Conservation (phyloP, 169 alveolate genomes). For the Plasmodium cynomolgi region DNA sequence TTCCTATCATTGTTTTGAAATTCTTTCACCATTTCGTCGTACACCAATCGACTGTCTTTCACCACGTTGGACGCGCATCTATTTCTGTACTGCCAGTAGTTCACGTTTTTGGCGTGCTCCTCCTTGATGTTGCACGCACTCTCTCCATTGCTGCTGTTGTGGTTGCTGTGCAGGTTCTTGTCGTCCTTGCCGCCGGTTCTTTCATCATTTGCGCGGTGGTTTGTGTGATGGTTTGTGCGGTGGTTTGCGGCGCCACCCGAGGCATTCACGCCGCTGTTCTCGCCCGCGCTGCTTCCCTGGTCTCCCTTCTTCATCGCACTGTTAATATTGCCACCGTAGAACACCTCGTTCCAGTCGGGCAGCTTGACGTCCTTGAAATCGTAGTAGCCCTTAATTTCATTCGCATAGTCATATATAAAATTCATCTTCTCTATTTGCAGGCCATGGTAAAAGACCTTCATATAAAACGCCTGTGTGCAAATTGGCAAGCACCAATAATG, state of each 20-base stretch:
- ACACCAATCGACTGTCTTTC: background rate
- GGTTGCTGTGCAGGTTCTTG: background rate
- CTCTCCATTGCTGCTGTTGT: background rate
- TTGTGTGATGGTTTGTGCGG: background rate
- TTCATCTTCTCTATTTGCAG: slow-evolving; percentile 73
- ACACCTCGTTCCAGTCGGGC: slow-evolving; percentile 32
- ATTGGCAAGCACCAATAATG: slow-evolving; percentile 77
- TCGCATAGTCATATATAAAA: slow-evolving; percentile 44
- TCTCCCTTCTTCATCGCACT: slow-evolving; percentile 3
- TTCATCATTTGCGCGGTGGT: background rate
- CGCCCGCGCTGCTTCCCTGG: background rate
- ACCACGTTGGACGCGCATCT: background rate
- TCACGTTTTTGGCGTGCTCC: slow-evolving; percentile 5
- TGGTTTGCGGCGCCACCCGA: background rate
- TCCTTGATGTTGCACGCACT: background rate
- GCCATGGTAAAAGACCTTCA: slow-evolving; percentile 71
- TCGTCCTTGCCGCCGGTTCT: background rate
- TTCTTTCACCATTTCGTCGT: slow-evolving; percentile 29
- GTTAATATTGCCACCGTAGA: slow-evolving; percentile 14
- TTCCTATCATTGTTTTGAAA: slow-evolving; percentile 6
- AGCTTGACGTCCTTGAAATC: slow-evolving; percentile 39
- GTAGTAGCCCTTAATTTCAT: slow-evolving; percentile 41
- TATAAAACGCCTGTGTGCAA: slow-evolving; percentile 60
- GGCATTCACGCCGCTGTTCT: background rate
- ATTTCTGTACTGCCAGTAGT: slow-evolving; percentile 32